Base-by-base conservation (phyloP, 306 rosid species). In the Betula pendula region DNA sequence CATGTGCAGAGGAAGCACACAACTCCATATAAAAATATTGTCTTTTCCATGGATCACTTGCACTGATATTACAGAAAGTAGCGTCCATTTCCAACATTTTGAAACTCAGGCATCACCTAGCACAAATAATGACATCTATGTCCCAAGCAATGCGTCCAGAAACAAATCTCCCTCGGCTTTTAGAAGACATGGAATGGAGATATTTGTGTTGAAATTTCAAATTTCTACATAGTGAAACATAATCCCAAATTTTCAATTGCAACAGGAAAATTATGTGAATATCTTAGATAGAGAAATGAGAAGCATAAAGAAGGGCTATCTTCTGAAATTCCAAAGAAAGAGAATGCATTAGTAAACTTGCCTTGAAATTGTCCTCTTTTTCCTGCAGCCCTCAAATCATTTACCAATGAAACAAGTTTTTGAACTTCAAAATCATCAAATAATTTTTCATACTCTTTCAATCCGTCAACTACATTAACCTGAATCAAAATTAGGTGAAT, bases 381-480 rank as follows among this genome's bases (percentile, higher is more conserved):
- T 67, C 99, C 99, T 1, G 89, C 75, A 80, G 86, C 77, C 83
- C 91, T 89, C 73, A 91, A 62, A 79, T 92, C 96, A 84, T 87
- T 88, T 19, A 81, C 97, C 83, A 91, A 69, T 19, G 88, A 82
- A 81, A 86, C 75, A 68, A 95, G 87, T 81, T 87, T 89, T 40
- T 90, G 84, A 69, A 92, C 87, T 84, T 89, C 96, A 27, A 75
- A 38, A 40, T 86, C 86, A 71, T 78, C 86, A 53, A 85, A 78
- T 44, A 92, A 82, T 22, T 81, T 85, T 68, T 96, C 92, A 70
- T 85, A 89, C 80, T 84, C 79, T 75, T 92, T 92, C 84, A 96
- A 82, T 68, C 99, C 99, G 62, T 92, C 98, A 38, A 83, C 91
- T 81, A 70, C 89, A 73, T 96, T 96, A 77, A 96, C 85, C 99